Base-by-base conservation (phyloP, 192 early-diverging fungal genomes). In the Pecoramyces ruminantium region DNA sequence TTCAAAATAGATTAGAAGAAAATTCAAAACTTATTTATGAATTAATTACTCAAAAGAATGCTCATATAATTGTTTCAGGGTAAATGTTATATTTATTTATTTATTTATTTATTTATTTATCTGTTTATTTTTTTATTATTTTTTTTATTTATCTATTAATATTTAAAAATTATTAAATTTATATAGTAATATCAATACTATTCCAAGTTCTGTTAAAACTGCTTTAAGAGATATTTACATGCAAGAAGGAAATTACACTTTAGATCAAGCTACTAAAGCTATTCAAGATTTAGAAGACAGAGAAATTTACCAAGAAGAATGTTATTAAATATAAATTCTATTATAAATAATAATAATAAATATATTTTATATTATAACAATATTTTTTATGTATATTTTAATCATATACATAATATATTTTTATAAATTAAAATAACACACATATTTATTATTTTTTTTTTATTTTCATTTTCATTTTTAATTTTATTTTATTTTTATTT, bases 1-100 rank as follows among this genome's bases (percentile, higher is more conserved):
- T 96, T 5, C 94, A 96, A 82, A 88, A 96, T 85, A 80, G 87
- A 16, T 87, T 96, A 38, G 78, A 79, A 29, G 84, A 93, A 81
- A 85, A 95, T 29, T 84, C 86, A 2, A 77, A 83, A 4, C 77
- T 89, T 27, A 78, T 98, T 30, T 96, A 92, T 91, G 84, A 89
- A 13, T 81, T 90, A 39, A 84, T 98, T 15, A 78, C 17, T 67
- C 17, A 67, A 27, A 67, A 67, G 25, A n/a, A 67, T 67, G 51
- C 51, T n/a, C 25, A 67, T 67, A 67, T 67, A 8, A 67, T 67
- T 67, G 51, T 67, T 67, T 67, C 51, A n/a, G 51, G 51, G 51
- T 67, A 67, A n/a, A 8, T 67, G 0, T 67, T n/a, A 67, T 51
- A 21, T 17, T n/a, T n/a, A n/a, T n/a, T n/a, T n/a, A n/a, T n/a